Percentiles rank a stretch among this genome's conserved stretches.
phyloP scores from a whole-genome alignment of 331 rosid genomes.

The Phaseolus coccineus region DNA sequence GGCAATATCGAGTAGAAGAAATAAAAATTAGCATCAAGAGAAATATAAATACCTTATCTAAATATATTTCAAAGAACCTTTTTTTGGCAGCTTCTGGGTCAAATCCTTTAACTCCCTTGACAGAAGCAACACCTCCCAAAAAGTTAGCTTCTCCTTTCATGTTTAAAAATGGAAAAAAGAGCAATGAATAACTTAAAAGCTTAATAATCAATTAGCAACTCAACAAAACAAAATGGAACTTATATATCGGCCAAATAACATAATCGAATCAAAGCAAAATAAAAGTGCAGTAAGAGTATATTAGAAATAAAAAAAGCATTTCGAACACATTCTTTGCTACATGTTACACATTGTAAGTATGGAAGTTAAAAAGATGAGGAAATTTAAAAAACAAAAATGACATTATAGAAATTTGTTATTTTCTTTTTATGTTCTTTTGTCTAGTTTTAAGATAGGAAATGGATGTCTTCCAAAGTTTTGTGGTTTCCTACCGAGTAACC shows the following conservation, averaged over 20 bases:
- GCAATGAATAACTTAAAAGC: conserved; percentile 34
- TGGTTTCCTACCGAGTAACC: not conserved
- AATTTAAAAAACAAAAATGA: conserved; percentile 17
- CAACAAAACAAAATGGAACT: conserved; percentile 35
- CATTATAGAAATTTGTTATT: not conserved
- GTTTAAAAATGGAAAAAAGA: conserved; percentile 26
- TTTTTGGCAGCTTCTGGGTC: conserved; percentile 78
- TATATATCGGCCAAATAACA: conserved; percentile 18
- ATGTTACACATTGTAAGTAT: conserved; percentile 2
- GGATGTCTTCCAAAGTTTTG: conserved; percentile 15
- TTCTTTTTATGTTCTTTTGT: conserved; percentile 2
- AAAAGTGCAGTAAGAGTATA: not conserved
- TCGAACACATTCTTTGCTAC: not conserved
- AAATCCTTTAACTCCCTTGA: conserved; percentile 82
- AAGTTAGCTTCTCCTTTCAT: conserved; percentile 89
- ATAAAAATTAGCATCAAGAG: conserved; percentile 34
- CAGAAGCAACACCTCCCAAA: conserved; percentile 95
- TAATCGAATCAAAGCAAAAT: conserved; percentile 28
- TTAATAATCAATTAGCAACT: conserved; percentile 32
- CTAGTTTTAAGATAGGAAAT: conserved; percentile 16
- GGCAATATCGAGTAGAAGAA: conserved; percentile 14
- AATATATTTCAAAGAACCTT: conserved; percentile 91
- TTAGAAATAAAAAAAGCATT: not conserved
- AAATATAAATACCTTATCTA: conserved; percentile 69
- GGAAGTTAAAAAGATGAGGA: not conserved